A percentile compares a stretch with the other conserved stretches of the same genome.
Evolutionary conservation across 2,329 filamentous ascomycete species (phyloP).

Genomic region (Phialemoniopsis sp.): DNA sequence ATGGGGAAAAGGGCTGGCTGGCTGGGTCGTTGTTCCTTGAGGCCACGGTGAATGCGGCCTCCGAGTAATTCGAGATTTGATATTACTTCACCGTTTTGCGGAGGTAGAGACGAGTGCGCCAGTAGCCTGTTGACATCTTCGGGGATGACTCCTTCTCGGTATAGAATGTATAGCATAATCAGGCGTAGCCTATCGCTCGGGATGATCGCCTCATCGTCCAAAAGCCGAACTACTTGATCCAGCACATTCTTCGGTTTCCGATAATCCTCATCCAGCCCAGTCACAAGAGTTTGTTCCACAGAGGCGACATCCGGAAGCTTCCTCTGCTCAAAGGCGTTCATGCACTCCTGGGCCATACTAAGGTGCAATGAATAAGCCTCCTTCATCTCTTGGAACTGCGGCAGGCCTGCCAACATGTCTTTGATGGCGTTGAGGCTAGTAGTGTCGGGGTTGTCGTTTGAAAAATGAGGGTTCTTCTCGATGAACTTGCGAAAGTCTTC

Average conservation of each 20-base stretch:
- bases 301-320: conserved; percentile 85
- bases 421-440: conserved; percentile 87
- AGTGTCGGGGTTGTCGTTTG: conserved; percentile 64
- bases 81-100: conserved; percentile 68
- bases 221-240: conserved; percentile 77
- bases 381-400: conserved; percentile 94
- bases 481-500: conserved; percentile 91
- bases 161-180: conserved; percentile 80
- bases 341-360: conserved; percentile 95
- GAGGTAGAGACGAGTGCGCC: conserved; percentile 74
- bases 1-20: conserved; percentile 67
- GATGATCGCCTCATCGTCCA: conserved; percentile 76
- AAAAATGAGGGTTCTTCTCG: conserved; percentile 87
- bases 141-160: conserved; percentile 76
- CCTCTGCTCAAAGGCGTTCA: conserved; percentile 83
- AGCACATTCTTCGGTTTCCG: conserved; percentile 87
- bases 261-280: conserved; percentile 88
- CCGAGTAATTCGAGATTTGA: conserved; percentile 80
- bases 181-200: conserved; percentile 77
- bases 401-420: conserved; percentile 92
- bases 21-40: conserved; percentile 73
- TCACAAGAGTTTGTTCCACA: conserved; percentile 86
- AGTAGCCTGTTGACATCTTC: conserved; percentile 84
- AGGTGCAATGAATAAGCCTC: conserved; percentile 92
- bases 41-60: conserved; percentile 58